Base-by-base conservation (phyloP, 768 basidiomycete genomes). In the Kwoniella bestiolae region DNA sequence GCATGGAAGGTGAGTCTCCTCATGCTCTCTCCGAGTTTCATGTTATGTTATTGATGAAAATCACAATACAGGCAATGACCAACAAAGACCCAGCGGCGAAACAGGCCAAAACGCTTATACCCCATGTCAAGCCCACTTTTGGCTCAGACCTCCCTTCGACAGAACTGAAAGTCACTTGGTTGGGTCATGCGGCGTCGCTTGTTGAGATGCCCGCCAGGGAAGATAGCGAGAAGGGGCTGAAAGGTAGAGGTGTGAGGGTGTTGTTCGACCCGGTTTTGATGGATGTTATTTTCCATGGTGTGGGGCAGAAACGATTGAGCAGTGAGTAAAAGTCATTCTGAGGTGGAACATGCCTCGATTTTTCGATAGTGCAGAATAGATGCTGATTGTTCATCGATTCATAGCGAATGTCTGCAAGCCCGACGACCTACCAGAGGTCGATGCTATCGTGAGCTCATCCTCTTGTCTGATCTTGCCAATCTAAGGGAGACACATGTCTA, bases 371-470 rank as follows among this genome's bases (percentile, higher is more conserved):
- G n/a, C n/a, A n/a, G n/a, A n/a, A n/a, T n/a, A n/a, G 12, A 16
- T 56, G 3, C 8, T 38, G 21, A 14, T 5, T n/a, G 32, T 45
- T 25, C 23, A 25, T 65, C 2, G 31, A 56, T 16, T 32, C 28
- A 41, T 65, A 71, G 75, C 82, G 3, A 78, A 85, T 1, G 85
- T 87, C 0, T 87, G 86, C 55, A 75, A 82, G 21, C 82, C 87
- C 25, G 82, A 85, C 47, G 86, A 88, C 3, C 82, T 89, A 49
- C 87, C 88, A 0, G 85, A 87, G 46, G 73, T 89, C 18, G 87
- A 89, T 71, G 85, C 84, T n/a, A 83, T 89, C 32, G 85, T 79
- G 32, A 71, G 73, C 71, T 32, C 25, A n/a, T 26, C 45, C 41
- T n/a, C 51, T 11, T 32, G 4, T 7, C 26, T 5, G 35, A 34